phyloP scores from a whole-genome alignment of 1,284 basidiomycete species.

The Grifola frondosa region DNA sequence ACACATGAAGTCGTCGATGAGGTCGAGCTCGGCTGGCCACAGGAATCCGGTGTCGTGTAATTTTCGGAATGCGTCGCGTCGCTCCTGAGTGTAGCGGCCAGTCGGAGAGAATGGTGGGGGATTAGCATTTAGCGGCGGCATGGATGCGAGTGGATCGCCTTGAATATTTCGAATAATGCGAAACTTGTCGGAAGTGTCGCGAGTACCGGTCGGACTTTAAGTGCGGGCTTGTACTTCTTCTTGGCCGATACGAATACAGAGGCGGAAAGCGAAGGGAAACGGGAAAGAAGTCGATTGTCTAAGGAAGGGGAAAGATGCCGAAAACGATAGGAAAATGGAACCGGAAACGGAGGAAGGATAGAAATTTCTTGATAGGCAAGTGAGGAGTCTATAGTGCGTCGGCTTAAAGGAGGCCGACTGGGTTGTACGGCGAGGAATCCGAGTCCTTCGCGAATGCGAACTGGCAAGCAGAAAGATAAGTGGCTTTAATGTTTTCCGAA shows the following conservation, averaged over 20 bases:
- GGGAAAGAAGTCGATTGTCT: neutral
- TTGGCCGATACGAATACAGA: slow-evolving; percentile 1
- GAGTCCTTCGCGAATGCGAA: too few species aligned
- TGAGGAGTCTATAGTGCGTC: too few species aligned
- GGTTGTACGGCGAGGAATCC: too few species aligned
- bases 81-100: slow-evolving; percentile 32
- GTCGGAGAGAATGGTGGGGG: slow-evolving; percentile 24
- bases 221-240: slow-evolving; percentile 37
- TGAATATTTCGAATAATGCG: slow-evolving; percentile 30
- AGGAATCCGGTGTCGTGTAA: slow-evolving; percentile 31
- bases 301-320: neutral
- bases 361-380: too few species aligned
- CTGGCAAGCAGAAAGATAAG: too few species aligned
- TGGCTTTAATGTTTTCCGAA: too few species aligned
- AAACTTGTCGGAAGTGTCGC: slow-evolving; percentile 27
- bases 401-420: too few species aligned
- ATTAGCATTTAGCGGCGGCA: slow-evolving; percentile 22
- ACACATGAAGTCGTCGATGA: slow-evolving; percentile 32
- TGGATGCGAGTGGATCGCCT: slow-evolving; percentile 31
- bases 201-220: slow-evolving; percentile 28
- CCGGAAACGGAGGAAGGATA: too few species aligned
- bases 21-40: slow-evolving; percentile 26
- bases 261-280: neutral
- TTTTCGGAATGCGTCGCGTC: slow-evolving; percentile 24
- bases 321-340: too few species aligned